These are phyloP conservation scores for Trichoderma sp. DNA, from an alignment of 2,329 filamentous ascomycete genomes.

Conservation along the genomic window DNA sequence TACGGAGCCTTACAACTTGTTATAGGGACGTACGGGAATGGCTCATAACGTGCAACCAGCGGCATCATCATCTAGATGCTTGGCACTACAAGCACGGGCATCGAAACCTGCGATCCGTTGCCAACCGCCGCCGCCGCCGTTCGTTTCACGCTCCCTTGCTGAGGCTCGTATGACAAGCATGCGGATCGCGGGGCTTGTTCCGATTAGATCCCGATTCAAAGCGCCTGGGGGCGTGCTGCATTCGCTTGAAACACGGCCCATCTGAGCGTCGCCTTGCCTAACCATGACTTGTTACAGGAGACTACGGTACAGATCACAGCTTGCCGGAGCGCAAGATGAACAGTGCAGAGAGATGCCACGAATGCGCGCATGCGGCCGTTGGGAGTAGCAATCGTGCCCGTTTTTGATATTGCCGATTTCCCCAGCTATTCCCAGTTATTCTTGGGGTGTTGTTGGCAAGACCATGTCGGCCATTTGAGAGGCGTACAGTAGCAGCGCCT, in stretches of 20 bases:
- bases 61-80: background rate
- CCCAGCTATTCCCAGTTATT: background rate
- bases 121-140: constrained; percentile 1
- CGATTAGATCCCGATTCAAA: constrained; percentile 18
- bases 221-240: constrained; percentile 15
- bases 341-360: constrained; percentile 9
- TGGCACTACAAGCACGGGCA: background rate
- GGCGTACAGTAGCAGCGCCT: background rate
- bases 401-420: background rate
- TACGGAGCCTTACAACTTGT: background rate
- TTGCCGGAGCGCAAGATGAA: background rate
- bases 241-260: background rate
- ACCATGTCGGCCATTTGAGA: background rate
- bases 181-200: constrained; percentile 16
- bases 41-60: background rate
- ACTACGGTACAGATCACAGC: background rate
- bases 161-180: constrained; percentile 11
- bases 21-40: background rate
- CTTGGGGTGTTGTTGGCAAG: background rate
- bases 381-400: background rate
- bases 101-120: background rate
- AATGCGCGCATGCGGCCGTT: constrained; percentile 1
- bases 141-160: background rate
- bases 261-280: background rate
- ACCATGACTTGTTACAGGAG: background rate